Conservation (phyloP, 202 grass and related monocot species). For the Sporobolus alterniflorus region DNA sequence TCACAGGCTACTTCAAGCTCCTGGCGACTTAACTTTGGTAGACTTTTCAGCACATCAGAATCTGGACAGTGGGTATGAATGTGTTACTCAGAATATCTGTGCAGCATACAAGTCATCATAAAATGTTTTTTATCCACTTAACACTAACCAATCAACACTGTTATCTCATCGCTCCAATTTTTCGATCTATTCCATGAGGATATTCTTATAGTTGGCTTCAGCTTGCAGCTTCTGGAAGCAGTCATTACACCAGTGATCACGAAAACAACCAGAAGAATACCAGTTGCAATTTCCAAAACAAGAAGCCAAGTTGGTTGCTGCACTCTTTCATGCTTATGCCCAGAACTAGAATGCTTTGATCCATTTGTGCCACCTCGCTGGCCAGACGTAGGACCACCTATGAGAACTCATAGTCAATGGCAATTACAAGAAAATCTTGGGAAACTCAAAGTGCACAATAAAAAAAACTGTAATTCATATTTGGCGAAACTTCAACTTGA, state of each 20-base stretch:
- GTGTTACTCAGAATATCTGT: slow-evolving; percentile 6
- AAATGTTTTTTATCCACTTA: neutral
- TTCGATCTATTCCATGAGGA: slow-evolving; percentile 68
- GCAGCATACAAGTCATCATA: neutral
- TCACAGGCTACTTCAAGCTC: slow-evolving; percentile 98
- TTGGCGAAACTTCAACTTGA: slow-evolving; percentile 4
- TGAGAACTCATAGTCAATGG: slow-evolving; percentile 20
- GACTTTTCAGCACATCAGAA: slow-evolving; percentile 81
- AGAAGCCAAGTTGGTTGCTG: slow-evolving; percentile 92
- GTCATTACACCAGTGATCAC: slow-evolving; percentile 60
- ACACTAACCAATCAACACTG: slow-evolving; percentile 70
- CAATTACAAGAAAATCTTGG: neutral
- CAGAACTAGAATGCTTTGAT: slow-evolving; percentile 42
- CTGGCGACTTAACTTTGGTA: slow-evolving; percentile 71
- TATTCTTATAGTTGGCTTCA: slow-evolving; percentile 70
- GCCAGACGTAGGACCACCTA: slow-evolving; percentile 62
- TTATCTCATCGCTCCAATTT: slow-evolving; percentile 77
- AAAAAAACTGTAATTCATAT: neutral
- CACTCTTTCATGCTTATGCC: slow-evolving; percentile 48
- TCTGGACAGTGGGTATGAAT: slow-evolving; percentile 49
- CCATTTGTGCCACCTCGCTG: slow-evolving; percentile 40
- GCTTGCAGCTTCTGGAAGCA: slow-evolving; percentile 78
- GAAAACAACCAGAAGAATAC: slow-evolving; percentile 77
- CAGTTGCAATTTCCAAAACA: slow-evolving; percentile 88
- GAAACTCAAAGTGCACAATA: neutral